These are phyloP conservation scores for Drechslerella coelobrocha DNA, from an alignment of 2,329 filamentous ascomycete species.

Conservation along the genomic window DNA sequence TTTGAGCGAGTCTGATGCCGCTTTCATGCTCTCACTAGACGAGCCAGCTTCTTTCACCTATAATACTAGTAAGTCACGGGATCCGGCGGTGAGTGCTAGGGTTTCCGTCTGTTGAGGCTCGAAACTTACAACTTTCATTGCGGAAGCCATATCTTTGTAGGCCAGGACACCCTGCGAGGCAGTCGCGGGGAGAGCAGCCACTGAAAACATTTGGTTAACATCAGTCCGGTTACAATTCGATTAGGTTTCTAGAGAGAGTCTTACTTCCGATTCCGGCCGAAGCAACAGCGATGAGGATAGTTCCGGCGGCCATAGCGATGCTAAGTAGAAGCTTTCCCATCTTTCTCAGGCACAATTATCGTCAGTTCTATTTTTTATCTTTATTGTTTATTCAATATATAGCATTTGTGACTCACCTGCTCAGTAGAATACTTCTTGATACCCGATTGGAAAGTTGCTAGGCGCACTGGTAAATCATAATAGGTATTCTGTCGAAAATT, in stretches of 20 bases:
- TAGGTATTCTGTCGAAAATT: conserved; percentile 10
- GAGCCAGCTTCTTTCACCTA: conserved; percentile 17
- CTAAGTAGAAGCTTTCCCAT: conserved; percentile 30
- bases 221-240: no score
- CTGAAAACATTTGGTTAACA: background rate
- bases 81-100: background rate
- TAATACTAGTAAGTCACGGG: background rate
- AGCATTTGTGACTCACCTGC: conserved; percentile 12
- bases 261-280: conserved; percentile 39
- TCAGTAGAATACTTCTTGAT: conserved; percentile 41
- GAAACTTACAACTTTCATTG: conserved; percentile 23
- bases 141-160: conserved; percentile 16
- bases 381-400: background rate
- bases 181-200: conserved; percentile 27
- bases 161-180: conserved; percentile 21
- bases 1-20: conserved; percentile 29
- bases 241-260: background rate
- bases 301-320: conserved; percentile 26
- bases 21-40: conserved; percentile 18
- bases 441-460: conserved; percentile 31
- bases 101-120: background rate
- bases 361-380: background rate
- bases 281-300: conserved; percentile 22
- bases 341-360: background rate
- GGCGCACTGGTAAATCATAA: conserved; percentile 18